Percentiles rank a stretch among this genome's conserved stretches.
Conservation (phyloP, 75 land plant genomes). For the Selaginella moellendorffii region DNA sequence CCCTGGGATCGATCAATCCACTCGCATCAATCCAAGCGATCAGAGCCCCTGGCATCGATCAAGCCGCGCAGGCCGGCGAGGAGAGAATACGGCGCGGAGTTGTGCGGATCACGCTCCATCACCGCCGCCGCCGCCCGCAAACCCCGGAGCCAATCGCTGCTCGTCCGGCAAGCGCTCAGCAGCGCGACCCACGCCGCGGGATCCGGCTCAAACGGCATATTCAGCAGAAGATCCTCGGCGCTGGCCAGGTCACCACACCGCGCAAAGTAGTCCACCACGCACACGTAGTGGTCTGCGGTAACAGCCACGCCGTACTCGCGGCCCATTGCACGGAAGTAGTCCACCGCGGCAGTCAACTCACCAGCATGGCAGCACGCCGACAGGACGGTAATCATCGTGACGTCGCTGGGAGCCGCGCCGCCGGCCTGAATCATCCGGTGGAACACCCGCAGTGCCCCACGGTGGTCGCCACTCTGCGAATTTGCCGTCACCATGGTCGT, state of each 20-base stretch:
- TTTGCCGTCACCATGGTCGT: neutral
- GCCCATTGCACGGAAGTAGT: constrained; percentile 23
- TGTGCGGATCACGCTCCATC: neutral
- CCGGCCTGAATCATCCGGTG: neutral
- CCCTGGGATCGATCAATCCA: too few relatives aligned
- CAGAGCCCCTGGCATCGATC: too few relatives aligned
- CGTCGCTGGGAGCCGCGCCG: neutral
- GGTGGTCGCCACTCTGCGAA: neutral
- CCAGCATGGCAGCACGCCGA: neutral
- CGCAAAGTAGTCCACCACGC: constrained; percentile 44
- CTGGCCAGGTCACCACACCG: constrained; percentile 35
- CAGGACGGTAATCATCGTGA: neutral
- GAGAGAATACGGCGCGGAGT: neutral
- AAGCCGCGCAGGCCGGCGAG: neutral
- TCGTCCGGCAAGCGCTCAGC: constrained; percentile 35
- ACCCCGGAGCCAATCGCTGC: constrained; percentile 26
- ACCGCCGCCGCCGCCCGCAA: neutral
- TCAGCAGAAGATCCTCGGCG: constrained; percentile 31
- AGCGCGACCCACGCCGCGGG: constrained; percentile 36
- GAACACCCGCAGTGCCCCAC: neutral
- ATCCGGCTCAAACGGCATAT: constrained; percentile 29
- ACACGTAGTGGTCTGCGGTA: constrained; percentile 41
- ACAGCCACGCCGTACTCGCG: constrained; percentile 27
- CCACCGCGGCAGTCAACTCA: neutral
- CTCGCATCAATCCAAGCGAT: too few relatives aligned